phyloP scores from a whole-genome alignment of 2,329 filamentous ascomycete species.

The Geosmithia morbida region DNA sequence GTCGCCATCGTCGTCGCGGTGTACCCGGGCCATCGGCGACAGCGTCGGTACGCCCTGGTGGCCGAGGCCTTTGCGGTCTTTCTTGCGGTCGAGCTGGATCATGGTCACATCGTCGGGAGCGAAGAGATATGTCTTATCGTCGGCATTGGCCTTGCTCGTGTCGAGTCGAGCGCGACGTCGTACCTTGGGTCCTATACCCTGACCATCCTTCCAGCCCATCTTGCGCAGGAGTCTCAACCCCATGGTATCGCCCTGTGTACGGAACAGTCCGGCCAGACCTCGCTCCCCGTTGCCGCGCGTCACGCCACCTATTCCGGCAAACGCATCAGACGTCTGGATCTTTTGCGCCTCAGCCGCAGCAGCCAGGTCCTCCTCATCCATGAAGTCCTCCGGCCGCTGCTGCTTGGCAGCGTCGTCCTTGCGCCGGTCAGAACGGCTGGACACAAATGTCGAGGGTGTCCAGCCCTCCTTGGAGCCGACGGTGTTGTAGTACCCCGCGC shows the following conservation, averaged over 20 bases:
- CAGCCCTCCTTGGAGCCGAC: constrained; percentile 98
- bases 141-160: constrained; percentile 17
- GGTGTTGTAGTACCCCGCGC: constrained; percentile 97
- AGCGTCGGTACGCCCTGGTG: constrained; percentile 45
- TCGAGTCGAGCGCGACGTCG: constrained; percentile 57
- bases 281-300: constrained; percentile 22
- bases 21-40: constrained; percentile 14
- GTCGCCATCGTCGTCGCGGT: constrained; percentile 20
- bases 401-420: constrained; percentile 42
- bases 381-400: constrained; percentile 73
- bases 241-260: constrained; percentile 65
- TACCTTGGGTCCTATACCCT: constrained; percentile 82
- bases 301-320: constrained; percentile 61
- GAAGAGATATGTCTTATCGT: constrained; percentile 52
- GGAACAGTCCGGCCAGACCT: constrained; percentile 59
- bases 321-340: constrained; percentile 58
- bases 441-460: constrained; percentile 84
- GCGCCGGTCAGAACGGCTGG: constrained; percentile 66
- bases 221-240: constrained; percentile 71
- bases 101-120: constrained; percentile 68
- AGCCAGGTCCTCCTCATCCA: constrained; percentile 92
- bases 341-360: constrained; percentile 68
- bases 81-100: constrained; percentile 51
- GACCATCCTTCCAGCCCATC: constrained; percentile 94
- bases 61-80: constrained; percentile 57